phyloP scores from a whole-genome alignment of 352 stramenopile genomes.

The Phytophthora fragariae region DNA sequence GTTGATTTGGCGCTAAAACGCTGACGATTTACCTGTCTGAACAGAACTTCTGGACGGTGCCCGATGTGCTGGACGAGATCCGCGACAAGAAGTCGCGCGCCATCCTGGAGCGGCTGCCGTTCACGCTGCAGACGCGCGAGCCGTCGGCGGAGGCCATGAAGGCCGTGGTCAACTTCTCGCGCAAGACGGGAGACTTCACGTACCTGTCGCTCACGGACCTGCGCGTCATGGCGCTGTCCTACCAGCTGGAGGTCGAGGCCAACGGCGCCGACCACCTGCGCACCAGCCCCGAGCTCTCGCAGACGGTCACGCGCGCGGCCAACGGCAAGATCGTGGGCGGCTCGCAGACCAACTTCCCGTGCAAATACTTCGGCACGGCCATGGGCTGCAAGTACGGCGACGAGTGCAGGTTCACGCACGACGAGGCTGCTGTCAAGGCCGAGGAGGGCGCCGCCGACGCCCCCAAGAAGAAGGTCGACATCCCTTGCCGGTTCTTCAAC shows the following conservation, averaged over 20 bases:
- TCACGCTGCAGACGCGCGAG: constrained; percentile 81
- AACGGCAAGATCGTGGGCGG: constrained; percentile 74
- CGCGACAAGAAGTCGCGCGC: constrained; percentile 80
- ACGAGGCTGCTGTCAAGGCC: constrained; percentile 34
- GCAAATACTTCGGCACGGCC: constrained; percentile 82
- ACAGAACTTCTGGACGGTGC: constrained; percentile 88
- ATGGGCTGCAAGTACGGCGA: constrained; percentile 86
- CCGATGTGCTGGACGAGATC: constrained; percentile 87
- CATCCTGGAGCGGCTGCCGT: constrained; percentile 76
- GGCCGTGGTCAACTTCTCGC: constrained; percentile 83
- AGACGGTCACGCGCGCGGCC: constrained; percentile 69
- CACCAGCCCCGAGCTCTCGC: constrained; percentile 69
- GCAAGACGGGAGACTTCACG: constrained; percentile 88
- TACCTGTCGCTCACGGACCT: constrained; percentile 88
- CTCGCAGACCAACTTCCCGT: constrained; percentile 58
- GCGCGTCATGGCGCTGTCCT: constrained; percentile 89
- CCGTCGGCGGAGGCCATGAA: constrained; percentile 82
- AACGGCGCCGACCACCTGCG: constrained; percentile 78
- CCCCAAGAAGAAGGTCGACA: constrained; percentile 67
- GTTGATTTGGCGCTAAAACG: constrained; percentile 6
- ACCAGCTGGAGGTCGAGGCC: constrained; percentile 84
- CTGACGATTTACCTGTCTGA: constrained; percentile 18
- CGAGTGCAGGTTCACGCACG: constrained; percentile 86
- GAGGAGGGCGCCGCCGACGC: constrained; percentile 30
- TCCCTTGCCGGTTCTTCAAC: constrained; percentile 83